These are phyloP conservation scores for Pulveroboletus sp. DNA, from an alignment of 768 basidiomycete genomes.

Conservation along the genomic window DNA sequence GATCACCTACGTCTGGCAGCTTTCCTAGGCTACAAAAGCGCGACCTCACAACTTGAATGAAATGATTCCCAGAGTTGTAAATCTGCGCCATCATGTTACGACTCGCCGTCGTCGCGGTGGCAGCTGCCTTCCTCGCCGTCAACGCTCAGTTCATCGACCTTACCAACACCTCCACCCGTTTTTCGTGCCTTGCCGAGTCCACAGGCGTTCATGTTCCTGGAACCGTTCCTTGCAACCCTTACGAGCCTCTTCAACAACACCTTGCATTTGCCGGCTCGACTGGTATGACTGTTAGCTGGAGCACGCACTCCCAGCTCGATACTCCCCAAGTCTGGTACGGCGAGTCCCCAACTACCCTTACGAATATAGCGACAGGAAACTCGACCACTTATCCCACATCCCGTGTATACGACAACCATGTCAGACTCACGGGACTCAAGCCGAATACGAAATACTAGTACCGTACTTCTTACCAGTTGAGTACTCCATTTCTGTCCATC, in stretches of 20 bases:
- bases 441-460: slow-evolving; percentile 28
- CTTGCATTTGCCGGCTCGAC: slow-evolving; percentile 23
- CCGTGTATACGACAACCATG: slow-evolving; percentile 28
- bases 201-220: slow-evolving; percentile 29
- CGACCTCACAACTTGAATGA: background rate
- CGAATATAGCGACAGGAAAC: slow-evolving; percentile 16
- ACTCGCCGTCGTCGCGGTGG: slow-evolving; percentile 4
- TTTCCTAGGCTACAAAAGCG: no score
- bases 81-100: slow-evolving; percentile 2
- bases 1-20: background rate
- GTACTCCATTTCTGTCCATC: background rate
- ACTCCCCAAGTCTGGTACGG: slow-evolving; percentile 26
- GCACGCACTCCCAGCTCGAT: slow-evolving; percentile 18
- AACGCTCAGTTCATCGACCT: slow-evolving; percentile 19
- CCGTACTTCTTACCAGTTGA: slow-evolving; percentile 24
- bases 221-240: slow-evolving; percentile 25
- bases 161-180: slow-evolving; percentile 6
- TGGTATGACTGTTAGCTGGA: slow-evolving; percentile 30
- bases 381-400: slow-evolving; percentile 25
- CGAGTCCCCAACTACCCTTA: slow-evolving; percentile 15
- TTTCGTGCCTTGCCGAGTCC: slow-evolving; percentile 26
- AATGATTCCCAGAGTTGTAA: no score
- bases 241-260: slow-evolving; percentile 26
- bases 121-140: slow-evolving; percentile 7
- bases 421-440: slow-evolving; percentile 24